Base-by-base conservation (phyloP, 2,329 filamentous ascomycete species). In the Dactylella cylindrospora region DNA sequence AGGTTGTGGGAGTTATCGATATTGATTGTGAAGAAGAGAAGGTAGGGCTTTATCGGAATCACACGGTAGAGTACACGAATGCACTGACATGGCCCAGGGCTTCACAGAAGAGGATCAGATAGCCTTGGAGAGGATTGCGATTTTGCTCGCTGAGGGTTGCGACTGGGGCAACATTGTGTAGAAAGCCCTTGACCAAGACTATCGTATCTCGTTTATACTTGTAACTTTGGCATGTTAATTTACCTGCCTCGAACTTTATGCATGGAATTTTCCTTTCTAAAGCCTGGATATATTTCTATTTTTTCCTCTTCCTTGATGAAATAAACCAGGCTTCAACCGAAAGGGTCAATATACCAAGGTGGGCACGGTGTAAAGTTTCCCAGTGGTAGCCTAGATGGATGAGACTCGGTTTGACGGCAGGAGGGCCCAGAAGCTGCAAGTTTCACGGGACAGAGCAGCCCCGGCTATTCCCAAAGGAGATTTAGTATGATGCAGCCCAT, bases 1-100 rank as follows among this genome's bases (percentile, higher is more conserved):
- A 80, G 74, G 74, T 85, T 4, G 83, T 86, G 17, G 86, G 83
- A 2, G 86, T 91, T 65, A 88, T 93, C 60, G 88, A 93, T 69
- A 77, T 91, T 19, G 88, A 93, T 72, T 91, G 88, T 70, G 81
- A 83, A 1, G 80, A 54, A 15, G 49, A 49, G 29, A 53, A 62
- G 57, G 57, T 46, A 47, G 79, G 86, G 86, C 0, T 90, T 90
- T 19, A 20, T 25, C 19, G 25, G 28, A 20, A 10, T 22, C 3
- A 8, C 13, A 25, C 8, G n/a, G 9, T 3, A 23, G 20, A 22
- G 12, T 29, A 26, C 19, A 32, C 19, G 26, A 32, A 13, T 20
- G 6, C 20, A 36, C 50, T 50, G 45, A 60, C 54, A 28, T 51
- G 19, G 45, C 53, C n/a, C 45, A 65, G 45, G 60, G 65, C 54